Evolutionary conservation across 495 filamentous ascomycete species (phyloP), one percentile per base, ranked within the genome.

Genomic region (Glutinoglossum americanum): DNA sequence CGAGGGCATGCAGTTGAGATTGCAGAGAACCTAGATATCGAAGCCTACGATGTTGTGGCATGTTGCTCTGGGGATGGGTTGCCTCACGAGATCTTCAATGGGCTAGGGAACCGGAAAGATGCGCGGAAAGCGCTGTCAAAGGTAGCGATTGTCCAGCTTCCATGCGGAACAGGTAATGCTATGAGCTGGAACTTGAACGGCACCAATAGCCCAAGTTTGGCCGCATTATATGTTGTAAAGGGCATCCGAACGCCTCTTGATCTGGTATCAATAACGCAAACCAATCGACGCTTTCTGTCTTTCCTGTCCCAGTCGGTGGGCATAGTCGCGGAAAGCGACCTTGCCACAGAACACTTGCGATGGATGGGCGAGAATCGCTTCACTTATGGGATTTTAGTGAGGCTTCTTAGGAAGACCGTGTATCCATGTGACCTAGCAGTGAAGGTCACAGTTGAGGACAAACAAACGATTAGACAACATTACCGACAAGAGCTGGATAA

Each of bases 51-150:
- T 70, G 80, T 86, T 5, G 76, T 95, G 7, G 78, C 92, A 13
- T 84, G 85, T 60, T 94, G 89, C 64, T 96, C 90, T 9, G 92
- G 92, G 1, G 92, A 98, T 62, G 92, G 92, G 11, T 66, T 95
- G 19, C 85, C 87, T 0, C 83, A 94, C 64, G 90, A 98, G 68
- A 85, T 95, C 13, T 94, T 94, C 74, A 97, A 98, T 65, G 92
- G 92, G 8, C 65, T 98, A 25, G 87, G 74, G 17, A 83, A 82
- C 66, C 81, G 85, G 49, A 62, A 71, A 7, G 82, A 96, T 68
- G 88, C 87, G 26, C 70, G 76, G 49, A 77, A 75, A 51, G 92
- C 89, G 0, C 67, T 98, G 60, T 70, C 71, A 4, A 84, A 83
- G 62, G 67, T 94, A n/a, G 87, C 92, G 9, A 79, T 98, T 10